Conservation (phyloP, 2,329 filamentous ascomycete species). For the Onygenales sp. region DNA sequence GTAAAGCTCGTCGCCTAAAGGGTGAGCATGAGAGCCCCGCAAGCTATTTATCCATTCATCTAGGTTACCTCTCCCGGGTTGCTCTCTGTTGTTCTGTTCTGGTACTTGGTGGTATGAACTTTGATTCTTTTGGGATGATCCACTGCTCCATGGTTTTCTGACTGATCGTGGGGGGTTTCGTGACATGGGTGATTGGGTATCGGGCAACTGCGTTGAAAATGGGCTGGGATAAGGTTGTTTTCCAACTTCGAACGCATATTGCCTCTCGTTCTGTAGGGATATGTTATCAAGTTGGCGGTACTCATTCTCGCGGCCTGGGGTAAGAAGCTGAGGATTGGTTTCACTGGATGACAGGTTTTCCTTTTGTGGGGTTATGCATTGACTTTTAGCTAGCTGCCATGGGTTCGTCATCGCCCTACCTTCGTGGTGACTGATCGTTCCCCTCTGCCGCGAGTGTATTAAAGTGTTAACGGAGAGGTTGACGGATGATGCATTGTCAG, state of each 20-base stretch:
- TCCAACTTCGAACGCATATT: neutral
- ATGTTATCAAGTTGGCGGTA: neutral
- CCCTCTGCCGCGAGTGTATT: neutral
- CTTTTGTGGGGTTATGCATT: conserved; percentile 10
- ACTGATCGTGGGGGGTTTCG: too few species aligned
- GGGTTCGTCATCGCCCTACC: conserved; percentile 18
- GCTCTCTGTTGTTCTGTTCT: neutral
- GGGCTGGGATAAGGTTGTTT: neutral
- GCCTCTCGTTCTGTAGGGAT: neutral
- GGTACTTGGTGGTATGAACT: neutral
- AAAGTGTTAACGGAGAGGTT: neutral
- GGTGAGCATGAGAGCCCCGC: neutral
- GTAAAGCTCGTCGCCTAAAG: neutral
- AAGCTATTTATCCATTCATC: neutral
- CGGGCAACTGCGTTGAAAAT: neutral
- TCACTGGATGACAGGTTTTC: neutral
- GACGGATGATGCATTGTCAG: neutral
- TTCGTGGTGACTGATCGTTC: neutral
- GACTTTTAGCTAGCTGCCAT: conserved; percentile 27
- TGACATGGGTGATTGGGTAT: neutral
- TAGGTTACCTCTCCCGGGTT: neutral
- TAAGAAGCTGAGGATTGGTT: conserved; percentile 11
- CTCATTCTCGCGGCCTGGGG: conserved; percentile 7
- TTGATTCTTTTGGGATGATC: neutral
- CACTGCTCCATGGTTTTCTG: neutral